A percentile compares a stretch with the other conserved stretches of the same genome.
Evolutionary conservation across 2,329 filamentous ascomycete species (phyloP).

Genomic region (Penicillium thymicola): DNA sequence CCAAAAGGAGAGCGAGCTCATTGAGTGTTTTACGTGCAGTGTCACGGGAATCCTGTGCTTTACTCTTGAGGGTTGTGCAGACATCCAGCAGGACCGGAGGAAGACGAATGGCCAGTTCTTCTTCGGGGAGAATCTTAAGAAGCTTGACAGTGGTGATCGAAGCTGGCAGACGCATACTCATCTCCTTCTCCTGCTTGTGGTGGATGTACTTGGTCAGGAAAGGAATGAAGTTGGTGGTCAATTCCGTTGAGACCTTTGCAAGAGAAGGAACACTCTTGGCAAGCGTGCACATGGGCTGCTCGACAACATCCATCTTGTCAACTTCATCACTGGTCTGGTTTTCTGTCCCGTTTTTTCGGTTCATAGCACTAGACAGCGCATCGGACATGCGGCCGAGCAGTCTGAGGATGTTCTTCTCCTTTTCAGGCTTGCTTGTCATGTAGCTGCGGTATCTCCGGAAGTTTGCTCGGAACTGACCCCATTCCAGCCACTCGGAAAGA

Average conservation of each 20-base stretch:
- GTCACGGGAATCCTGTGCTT: slow-evolving; percentile 82
- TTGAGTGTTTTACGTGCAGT: slow-evolving; percentile 84
- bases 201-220: slow-evolving; percentile 81
- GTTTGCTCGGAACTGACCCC: slow-evolving; percentile 83
- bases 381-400: slow-evolving; percentile 80
- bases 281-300: slow-evolving; percentile 47
- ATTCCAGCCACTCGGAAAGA: slow-evolving; percentile 74
- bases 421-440: slow-evolving; percentile 72
- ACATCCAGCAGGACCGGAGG: slow-evolving; percentile 86
- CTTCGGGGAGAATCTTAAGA: slow-evolving; percentile 71
- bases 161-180: slow-evolving; percentile 87
- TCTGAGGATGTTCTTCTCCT: slow-evolving; percentile 80
- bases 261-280: slow-evolving; percentile 63
- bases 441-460: slow-evolving; percentile 81
- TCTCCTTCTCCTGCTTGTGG: slow-evolving; percentile 89
- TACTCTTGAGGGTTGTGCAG: slow-evolving; percentile 86
- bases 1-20: slow-evolving; percentile 77
- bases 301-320: slow-evolving; percentile 28
- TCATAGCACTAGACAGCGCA: slow-evolving; percentile 60
- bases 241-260: slow-evolving; percentile 67
- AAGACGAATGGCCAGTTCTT: slow-evolving; percentile 69
- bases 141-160: slow-evolving; percentile 87
- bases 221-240: slow-evolving; percentile 73
- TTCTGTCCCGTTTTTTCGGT: slow-evolving; percentile 24
- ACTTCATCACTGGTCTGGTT: slow-evolving; percentile 22